Percentiles rank a stretch among this genome's conserved stretches.
Conservation (phyloP, 768 basidiomycete species). For the Suillus ampliporus region DNA sequence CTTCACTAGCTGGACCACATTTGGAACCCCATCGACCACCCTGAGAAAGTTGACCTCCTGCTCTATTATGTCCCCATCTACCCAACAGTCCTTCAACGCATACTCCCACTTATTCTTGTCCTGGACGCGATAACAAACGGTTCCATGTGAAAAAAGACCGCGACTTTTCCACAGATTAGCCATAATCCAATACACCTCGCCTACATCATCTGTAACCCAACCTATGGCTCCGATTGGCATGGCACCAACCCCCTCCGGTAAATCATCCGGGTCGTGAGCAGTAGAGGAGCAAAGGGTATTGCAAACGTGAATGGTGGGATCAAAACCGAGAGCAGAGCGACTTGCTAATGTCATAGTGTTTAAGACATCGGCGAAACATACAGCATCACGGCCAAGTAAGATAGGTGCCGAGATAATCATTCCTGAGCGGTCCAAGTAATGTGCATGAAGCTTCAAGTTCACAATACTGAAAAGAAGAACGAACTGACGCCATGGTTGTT, state of each 20-base stretch:
- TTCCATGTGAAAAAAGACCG: not conserved
- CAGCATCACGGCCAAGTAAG: not conserved
- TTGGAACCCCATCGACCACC: not conserved
- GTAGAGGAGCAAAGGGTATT: not conserved
- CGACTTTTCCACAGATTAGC: not conserved
- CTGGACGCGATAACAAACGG: not conserved
- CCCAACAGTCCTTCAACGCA: not conserved
- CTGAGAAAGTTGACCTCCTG: not conserved
- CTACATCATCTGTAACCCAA: not conserved
- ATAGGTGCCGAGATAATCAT: not conserved
- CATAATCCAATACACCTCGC: not conserved
- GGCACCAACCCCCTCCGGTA: too few species aligned
- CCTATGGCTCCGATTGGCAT: not conserved
- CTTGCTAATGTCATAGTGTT: not conserved
- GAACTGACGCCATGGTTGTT: not conserved
- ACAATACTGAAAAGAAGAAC: not conserved
- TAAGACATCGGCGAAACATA: not conserved
- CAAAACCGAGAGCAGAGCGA: not conserved
- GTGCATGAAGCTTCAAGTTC: not conserved
- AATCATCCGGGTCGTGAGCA: too few species aligned
- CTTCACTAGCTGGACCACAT: not conserved
- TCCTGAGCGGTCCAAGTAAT: not conserved
- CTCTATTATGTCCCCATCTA: not conserved
- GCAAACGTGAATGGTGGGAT: constrained; percentile 1
- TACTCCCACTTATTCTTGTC: not conserved